Base-by-base conservation (phyloP, 2,329 filamentous ascomycete genomes). In the Aureobasidium sp. region DNA sequence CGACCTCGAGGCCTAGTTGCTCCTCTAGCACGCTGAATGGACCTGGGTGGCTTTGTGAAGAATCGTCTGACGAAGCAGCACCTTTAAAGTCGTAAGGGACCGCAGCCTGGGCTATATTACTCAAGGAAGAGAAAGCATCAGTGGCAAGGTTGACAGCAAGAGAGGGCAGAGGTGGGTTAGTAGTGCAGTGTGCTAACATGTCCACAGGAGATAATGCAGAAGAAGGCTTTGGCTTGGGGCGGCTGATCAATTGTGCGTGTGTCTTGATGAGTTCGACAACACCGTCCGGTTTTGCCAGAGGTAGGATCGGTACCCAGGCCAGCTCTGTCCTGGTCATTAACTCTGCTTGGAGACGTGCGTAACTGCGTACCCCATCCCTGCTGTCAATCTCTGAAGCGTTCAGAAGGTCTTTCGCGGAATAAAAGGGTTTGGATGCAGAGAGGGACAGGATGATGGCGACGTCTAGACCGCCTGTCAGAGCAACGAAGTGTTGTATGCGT, bases 1-100 rank as follows among this genome's bases (percentile, higher is more conserved):
- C 71, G 41, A 68, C 65, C 27, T 67, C 66, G 25, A 69, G 66
- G 5, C 72, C 75, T 2, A 77, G 64, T 47, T 75, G 71, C 30
- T 70, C 69, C 25, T 64, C 63, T 57, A 78, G 58, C 30, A 68
- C 53, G 66, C 69, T 52, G 69, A 64, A 15, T 49, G 61, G 25
- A 42, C 60, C 36, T 69, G 13, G 39, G 42, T 42, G 50, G 29
- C 34, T 27, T 2, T 44, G 47, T 21, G 45, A 13, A 7, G 37
- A 41, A 25, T 52, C 58, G 15, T 53, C 49, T 15, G 58, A 61
- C 4, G 58, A 53, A 13, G 15, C 10, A 15, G 53, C 5, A 29
- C 37, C 59, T 45, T 25, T 45, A 39, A n/a, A 52, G 15, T 54
- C 45, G 50, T 29, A 37, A 27, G 13, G n/a, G 15, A 32, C n/a